Conservation (phyloP, 192 early-diverging fungal species). For the Mortierella hygrophila region DNA sequence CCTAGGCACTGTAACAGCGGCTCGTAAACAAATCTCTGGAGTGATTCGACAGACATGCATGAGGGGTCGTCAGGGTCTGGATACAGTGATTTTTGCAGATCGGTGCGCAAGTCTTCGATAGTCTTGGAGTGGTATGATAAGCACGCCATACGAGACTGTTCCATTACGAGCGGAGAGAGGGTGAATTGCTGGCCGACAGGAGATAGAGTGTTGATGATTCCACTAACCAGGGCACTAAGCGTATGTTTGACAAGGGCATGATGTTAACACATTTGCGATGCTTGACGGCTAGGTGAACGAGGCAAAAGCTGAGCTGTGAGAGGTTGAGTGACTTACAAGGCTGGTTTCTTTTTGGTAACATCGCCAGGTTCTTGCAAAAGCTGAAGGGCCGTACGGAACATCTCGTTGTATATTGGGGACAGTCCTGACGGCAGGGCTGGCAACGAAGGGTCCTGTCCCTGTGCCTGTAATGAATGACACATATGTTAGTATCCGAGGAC, state of each 20-base stretch:
- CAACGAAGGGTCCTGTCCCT: constrained; percentile 14
- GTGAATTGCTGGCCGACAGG: constrained; percentile 12
- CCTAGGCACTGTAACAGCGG: constrained; percentile 7
- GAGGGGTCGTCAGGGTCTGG: constrained; percentile 22
- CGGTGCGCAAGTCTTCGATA: constrained; percentile 16
- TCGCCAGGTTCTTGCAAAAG: constrained; percentile 12
- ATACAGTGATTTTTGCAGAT: constrained; percentile 7
- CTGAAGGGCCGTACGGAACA: constrained; percentile 10
- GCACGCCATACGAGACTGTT: constrained; percentile 6
- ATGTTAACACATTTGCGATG: constrained; percentile 2
- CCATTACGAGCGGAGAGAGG: neutral
- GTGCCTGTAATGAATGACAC: neutral
- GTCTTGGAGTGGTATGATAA: constrained; percentile 14
- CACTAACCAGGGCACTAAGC: constrained; percentile 17
- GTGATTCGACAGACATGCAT: constrained; percentile 19
- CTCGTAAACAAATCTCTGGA: constrained; percentile 15
- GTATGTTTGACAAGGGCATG: constrained; percentile 4
- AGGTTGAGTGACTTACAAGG: constrained; percentile 14
- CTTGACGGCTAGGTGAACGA: neutral
- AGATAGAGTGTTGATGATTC: constrained; percentile 13
- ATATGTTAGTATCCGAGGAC: constrained; percentile 14
- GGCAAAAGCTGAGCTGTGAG: neutral
- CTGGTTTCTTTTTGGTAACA: constrained; percentile 21
- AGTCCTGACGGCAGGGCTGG: constrained; percentile 19
- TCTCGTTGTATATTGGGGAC: constrained; percentile 13